Percentiles rank a stretch among this genome's conserved stretches.
Evolutionary conservation across 2,329 filamentous ascomycete genomes (phyloP).

Genomic region (Botrytis medusae): DNA sequence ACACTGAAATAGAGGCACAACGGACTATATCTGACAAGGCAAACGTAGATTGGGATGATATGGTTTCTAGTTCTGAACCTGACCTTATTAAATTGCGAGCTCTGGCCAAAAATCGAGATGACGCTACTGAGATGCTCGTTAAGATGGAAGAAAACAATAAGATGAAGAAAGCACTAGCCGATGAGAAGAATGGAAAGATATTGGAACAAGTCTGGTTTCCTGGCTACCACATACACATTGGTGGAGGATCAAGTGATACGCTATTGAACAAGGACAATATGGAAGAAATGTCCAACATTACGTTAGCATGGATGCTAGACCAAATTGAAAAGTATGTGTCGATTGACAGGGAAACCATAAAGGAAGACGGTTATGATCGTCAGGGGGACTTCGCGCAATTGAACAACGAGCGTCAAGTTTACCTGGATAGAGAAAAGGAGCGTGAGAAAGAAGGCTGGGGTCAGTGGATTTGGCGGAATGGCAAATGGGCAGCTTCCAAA

Average conservation of each 20-base stretch:
- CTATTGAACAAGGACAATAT: constrained; percentile 17
- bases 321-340: constrained; percentile 9
- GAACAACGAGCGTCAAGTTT: neutral
- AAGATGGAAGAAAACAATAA: constrained; percentile 4
- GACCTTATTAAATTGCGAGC: neutral
- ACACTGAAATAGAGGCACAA: neutral
- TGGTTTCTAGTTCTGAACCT: neutral
- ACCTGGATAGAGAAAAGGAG: neutral
- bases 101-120: neutral
- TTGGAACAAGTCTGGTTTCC: constrained; percentile 34
- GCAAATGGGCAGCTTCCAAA: neutral
- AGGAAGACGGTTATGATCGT: neutral
- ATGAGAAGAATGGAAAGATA: neutral
- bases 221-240: constrained; percentile 30
- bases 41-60: neutral
- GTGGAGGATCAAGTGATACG: constrained; percentile 24
- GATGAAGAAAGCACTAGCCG: constrained; percentile 27
- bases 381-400: neutral
- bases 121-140: neutral
- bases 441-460: neutral
- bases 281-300: constrained; percentile 23
- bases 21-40: neutral
- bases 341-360: constrained; percentile 1
- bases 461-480: neutral
- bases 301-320: constrained; percentile 31